These are phyloP conservation scores for Colletotrichum brevisporum DNA, from an alignment of 2,329 filamentous ascomycete genomes.

Conservation along the genomic window DNA sequence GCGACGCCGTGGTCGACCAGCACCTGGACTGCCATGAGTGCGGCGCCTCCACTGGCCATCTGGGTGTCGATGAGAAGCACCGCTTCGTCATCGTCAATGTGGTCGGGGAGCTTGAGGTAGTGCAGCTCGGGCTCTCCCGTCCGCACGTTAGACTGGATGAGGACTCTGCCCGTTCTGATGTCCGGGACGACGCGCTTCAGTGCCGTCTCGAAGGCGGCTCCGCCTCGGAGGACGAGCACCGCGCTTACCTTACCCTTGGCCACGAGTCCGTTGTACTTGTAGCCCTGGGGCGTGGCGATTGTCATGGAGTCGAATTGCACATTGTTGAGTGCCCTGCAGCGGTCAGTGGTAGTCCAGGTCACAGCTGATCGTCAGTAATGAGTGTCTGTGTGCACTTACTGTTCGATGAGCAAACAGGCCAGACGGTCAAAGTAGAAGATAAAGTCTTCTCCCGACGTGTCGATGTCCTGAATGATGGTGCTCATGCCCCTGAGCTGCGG, in stretches of 20 bases:
- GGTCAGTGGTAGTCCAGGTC: conserved; percentile 21
- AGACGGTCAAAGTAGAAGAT: conserved; percentile 98
- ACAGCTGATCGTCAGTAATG: not conserved
- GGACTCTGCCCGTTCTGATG: conserved; percentile 87
- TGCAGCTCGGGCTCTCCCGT: conserved; percentile 95
- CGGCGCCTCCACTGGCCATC: conserved; percentile 90
- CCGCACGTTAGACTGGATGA: conserved; percentile 89
- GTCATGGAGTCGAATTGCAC: conserved; percentile 75
- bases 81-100: conserved; percentile 81
- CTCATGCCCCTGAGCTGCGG: conserved; percentile 89
- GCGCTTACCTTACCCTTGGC: conserved; percentile 84
- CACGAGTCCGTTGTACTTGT: conserved; percentile 79
- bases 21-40: conserved; percentile 96
- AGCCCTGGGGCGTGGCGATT: conserved; percentile 79
- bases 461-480: conserved; percentile 87
- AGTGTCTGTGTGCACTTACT: conserved; percentile 59
- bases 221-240: conserved; percentile 89
- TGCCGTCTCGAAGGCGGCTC: conserved; percentile 89
- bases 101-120: conserved; percentile 83
- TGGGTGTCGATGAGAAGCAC: conserved; percentile 93
- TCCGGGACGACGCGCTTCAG: conserved; percentile 93
- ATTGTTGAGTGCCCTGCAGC: conserved; percentile 79
- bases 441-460: conserved; percentile 88
- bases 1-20: conserved; percentile 92
- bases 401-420: conserved; percentile 86